These are phyloP conservation scores for Chlamydomonas schloesseri DNA, from an alignment of 139 green algal species.

Conservation along the genomic window DNA sequence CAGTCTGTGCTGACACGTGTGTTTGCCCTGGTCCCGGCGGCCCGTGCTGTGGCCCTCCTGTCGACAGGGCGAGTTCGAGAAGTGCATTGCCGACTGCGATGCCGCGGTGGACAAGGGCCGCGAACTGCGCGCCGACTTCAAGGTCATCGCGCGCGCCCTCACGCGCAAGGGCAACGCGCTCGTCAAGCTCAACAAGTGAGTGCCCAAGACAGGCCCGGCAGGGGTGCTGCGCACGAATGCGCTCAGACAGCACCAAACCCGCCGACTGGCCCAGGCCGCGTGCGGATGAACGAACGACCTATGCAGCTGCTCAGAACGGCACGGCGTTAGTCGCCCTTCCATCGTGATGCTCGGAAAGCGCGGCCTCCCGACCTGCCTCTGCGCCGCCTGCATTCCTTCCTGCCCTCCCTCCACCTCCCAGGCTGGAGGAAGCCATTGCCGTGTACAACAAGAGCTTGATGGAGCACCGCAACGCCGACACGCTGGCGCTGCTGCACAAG, in stretches of 20 bases:
- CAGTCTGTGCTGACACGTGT: too few relatives aligned
- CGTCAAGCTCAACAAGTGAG: slow-evolving; percentile 75
- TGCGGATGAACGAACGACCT: not conserved
- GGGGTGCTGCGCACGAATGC: not conserved
- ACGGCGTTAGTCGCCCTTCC: too few relatives aligned
- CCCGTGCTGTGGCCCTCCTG: too few relatives aligned
- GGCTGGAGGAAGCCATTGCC: slow-evolving; percentile 85
- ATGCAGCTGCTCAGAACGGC: too few relatives aligned
- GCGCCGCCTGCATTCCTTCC: too few relatives aligned
- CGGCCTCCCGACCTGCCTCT: too few relatives aligned
- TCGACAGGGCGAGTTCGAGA: slow-evolving; percentile 70
- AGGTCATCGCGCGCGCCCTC: slow-evolving; percentile 90
- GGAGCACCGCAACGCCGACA: slow-evolving; percentile 95
- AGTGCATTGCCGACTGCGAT: slow-evolving; percentile 92
- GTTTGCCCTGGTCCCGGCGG: too few relatives aligned
- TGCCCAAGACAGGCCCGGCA: too few relatives aligned
- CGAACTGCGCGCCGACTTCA: slow-evolving; percentile 93
- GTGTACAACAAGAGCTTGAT: slow-evolving; percentile 94
- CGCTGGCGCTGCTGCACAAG: slow-evolving; percentile 94
- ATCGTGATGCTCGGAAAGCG: too few relatives aligned
- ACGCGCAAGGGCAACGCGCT: slow-evolving; percentile 93
- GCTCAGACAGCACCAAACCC: too few relatives aligned
- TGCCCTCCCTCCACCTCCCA: not conserved
- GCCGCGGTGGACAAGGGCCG: slow-evolving; percentile 85
- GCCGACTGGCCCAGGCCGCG: too few relatives aligned